Evolutionary conservation across 169 alveolate genomes (phyloP).

Genomic region (Plasmodium sp.): DNA sequence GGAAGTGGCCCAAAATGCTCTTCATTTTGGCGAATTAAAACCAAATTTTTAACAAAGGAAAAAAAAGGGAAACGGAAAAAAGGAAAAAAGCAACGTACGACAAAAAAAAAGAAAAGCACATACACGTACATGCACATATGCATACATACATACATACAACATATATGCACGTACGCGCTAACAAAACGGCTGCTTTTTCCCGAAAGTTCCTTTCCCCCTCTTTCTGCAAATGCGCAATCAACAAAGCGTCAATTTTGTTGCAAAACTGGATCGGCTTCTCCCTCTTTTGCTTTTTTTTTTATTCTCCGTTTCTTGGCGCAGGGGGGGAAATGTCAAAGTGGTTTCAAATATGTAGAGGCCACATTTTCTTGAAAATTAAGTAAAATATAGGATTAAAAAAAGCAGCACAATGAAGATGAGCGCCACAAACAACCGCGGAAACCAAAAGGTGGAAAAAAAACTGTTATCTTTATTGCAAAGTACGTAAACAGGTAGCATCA

Average conservation of each 20-base stretch:
- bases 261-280: neutral
- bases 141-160: neutral
- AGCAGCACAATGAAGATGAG: neutral
- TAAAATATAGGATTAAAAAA: neutral
- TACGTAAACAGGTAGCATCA: neutral
- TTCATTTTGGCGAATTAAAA: slow-evolving; percentile 26
- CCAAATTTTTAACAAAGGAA: neutral
- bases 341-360: neutral
- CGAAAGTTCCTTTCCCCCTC: neutral
- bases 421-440: neutral
- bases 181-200: neutral
- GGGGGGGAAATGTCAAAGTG: neutral
- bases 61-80: neutral
- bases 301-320: neutral
- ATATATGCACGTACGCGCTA: neutral
- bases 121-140: neutral
- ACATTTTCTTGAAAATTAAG: neutral
- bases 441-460: neutral
- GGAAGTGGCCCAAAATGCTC: slow-evolving; percentile 24
- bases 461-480: neutral
- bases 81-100: neutral
- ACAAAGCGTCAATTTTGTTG: neutral
- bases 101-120: neutral
- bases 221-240: neutral
- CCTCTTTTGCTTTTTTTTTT: neutral